Evolutionary conservation across 345 rosid genomes (phyloP).

Genomic region (Rubroshorea leprosula): DNA sequence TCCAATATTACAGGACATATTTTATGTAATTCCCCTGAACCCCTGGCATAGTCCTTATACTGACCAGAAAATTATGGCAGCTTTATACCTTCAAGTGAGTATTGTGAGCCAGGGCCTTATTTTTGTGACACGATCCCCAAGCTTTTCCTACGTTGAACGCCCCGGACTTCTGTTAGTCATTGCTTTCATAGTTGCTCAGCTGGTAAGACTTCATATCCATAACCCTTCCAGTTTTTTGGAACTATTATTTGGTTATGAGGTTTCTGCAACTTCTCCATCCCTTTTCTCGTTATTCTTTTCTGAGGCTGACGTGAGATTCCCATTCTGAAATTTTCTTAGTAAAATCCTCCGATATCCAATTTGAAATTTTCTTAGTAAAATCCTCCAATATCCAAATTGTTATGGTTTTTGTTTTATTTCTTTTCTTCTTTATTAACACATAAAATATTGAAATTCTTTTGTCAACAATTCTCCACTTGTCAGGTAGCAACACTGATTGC

Average conservation of each 20-base stretch:
- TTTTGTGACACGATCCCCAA: constrained; percentile 80
- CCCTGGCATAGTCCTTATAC: neutral
- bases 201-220: constrained; percentile 43
- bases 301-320: too few relatives aligned
- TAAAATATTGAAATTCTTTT: neutral
- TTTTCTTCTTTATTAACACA: neutral
- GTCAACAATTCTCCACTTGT: neutral
- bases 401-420: too few relatives aligned
- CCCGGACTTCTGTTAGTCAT: constrained; percentile 60
- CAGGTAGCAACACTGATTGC: constrained; percentile 80
- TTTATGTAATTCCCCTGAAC: constrained; percentile 47
- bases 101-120: constrained; percentile 85
- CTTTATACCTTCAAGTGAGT: constrained; percentile 84
- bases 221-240: neutral
- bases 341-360: too few relatives aligned
- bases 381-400: too few relatives aligned
- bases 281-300: too few relatives aligned
- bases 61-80: constrained; percentile 71
- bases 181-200: constrained; percentile 69
- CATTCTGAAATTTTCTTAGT: too few relatives aligned
- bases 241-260: neutral
- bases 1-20: constrained; percentile 39
- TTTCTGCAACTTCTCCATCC: neutral
- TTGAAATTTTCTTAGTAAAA: too few relatives aligned
- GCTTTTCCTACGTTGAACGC: constrained; percentile 78